phyloP scores from a whole-genome alignment of 176 grass and related monocot genomes.

The Canna indica region DNA sequence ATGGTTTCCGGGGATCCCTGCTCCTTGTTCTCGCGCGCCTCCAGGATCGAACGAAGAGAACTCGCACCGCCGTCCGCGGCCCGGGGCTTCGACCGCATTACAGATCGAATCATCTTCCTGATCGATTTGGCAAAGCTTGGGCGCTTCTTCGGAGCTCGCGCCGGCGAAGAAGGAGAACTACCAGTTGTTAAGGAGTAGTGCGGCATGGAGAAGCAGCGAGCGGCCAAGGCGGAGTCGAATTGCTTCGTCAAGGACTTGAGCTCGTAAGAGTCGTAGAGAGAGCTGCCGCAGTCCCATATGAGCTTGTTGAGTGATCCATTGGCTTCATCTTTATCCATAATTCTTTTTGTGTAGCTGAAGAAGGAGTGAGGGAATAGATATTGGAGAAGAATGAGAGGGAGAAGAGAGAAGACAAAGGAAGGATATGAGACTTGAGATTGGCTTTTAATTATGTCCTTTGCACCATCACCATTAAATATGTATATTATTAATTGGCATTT shows the following conservation, averaged over 20 bases:
- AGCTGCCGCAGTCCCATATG: slow-evolving; percentile 28
- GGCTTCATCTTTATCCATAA: background rate
- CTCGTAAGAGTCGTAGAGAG: slow-evolving; percentile 31
- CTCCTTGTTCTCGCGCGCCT: background rate
- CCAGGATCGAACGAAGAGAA: background rate
- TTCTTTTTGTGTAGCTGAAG: too few species aligned
- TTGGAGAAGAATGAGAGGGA: too few species aligned
- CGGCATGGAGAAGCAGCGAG: slow-evolving; percentile 22
- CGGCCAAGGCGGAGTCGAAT: slow-evolving; percentile 14
- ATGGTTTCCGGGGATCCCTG: background rate
- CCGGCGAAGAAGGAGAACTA: background rate
- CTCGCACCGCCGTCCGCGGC: background rate
- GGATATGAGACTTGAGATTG: too few species aligned
- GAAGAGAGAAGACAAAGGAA: too few species aligned
- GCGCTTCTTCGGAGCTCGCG: slow-evolving; percentile 9
- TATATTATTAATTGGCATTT: too few species aligned
- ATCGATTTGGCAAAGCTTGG: slow-evolving; percentile 12
- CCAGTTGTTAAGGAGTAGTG: slow-evolving; percentile 1
- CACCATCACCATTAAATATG: too few species aligned
- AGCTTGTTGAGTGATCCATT: slow-evolving; percentile 4
- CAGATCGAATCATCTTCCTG: slow-evolving; percentile 13
- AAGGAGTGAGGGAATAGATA: too few species aligned
- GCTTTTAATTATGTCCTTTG: too few species aligned
- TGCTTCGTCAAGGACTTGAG: slow-evolving; percentile 17
- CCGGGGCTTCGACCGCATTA: background rate